These are phyloP conservation scores for Phytophthora rubi DNA, from an alignment of 352 stramenopile species.

Conservation along the genomic window DNA sequence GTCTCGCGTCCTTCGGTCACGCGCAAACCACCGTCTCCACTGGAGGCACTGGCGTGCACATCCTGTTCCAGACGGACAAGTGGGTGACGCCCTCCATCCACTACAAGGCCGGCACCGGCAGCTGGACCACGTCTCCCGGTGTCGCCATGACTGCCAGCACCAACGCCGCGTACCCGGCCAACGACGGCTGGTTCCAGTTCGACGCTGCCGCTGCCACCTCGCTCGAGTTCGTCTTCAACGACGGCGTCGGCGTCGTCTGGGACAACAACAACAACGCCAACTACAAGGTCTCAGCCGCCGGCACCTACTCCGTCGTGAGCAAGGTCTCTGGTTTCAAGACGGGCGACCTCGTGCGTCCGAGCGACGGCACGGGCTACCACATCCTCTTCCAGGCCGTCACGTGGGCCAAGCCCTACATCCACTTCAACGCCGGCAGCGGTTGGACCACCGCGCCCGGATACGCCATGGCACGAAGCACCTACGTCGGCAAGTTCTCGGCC, in stretches of 20 bases:
- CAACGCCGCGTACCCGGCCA: slow-evolving; percentile 22
- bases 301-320: slow-evolving; percentile 35
- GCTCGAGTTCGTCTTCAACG: slow-evolving; percentile 43
- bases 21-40: slow-evolving; percentile 21
- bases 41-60: slow-evolving; percentile 13
- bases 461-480: slow-evolving; percentile 42
- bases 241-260: slow-evolving; percentile 35
- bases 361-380: slow-evolving; percentile 34
- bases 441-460: slow-evolving; percentile 46
- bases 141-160: slow-evolving; percentile 24
- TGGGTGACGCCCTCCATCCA: slow-evolving; percentile 29
- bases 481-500: slow-evolving; percentile 43
- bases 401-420: slow-evolving; percentile 47
- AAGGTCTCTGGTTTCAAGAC: slow-evolving; percentile 34
- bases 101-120: slow-evolving; percentile 22
- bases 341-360: slow-evolving; percentile 34
- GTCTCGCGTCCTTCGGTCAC: slow-evolving; percentile 3
- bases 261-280: slow-evolving; percentile 47
- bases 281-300: slow-evolving; percentile 30
- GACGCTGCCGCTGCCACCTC: slow-evolving; percentile 18
- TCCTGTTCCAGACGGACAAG: slow-evolving; percentile 28
- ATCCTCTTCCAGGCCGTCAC: slow-evolving; percentile 37
- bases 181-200: slow-evolving; percentile 41
- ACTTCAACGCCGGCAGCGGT: slow-evolving; percentile 41
- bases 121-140: slow-evolving; percentile 27